Evolutionary conservation across 306 rosid genomes (phyloP), one percentile per base, ranked within the genome.

Genomic region (Morella rubra): DNA sequence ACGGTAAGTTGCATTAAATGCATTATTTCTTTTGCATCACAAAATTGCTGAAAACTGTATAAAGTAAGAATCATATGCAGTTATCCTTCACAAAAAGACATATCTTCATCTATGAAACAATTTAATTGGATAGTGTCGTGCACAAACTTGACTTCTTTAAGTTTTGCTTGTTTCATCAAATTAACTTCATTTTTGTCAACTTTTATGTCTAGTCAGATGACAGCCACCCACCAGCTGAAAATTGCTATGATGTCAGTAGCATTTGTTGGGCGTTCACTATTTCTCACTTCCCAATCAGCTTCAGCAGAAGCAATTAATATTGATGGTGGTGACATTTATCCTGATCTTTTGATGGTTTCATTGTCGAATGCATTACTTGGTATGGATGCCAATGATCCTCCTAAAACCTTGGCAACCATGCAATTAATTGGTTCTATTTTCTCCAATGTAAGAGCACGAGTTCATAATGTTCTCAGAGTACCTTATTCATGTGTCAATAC

Each of bases 351-450:
- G 86, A 92, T 88, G 88, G 88, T 91, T 88, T 92, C 99, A 54
- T 80, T 96, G 73, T 96, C 99, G 74, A 96, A 96, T 82, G 99
- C 97, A 51, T 83, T 96, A 80, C 98, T 96, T 81, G 99, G 99
- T 72, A 92, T 96, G 98, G 99, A 96, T 81, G 99, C 98, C 77
- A 96, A 96, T 51, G 99, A 96, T 81, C 98, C 99, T 87, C 99
- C 99, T 16, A 96, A 96, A 89, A 96, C 99, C 65, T 83, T 92
- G 91, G 99, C 98, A 79, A 96, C 99, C 77, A 96, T 96, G 98
- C 99, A 91, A 78, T 84, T 96, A 73, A 87, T 96, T 78, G 99
- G 97, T 82, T 92, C 99, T 73, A 84, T 96, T 69, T 91, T 96
- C 80, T 96, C 99, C 85, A 92, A 88, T 86, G 99, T 96, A 86